These are phyloP conservation scores for Malassezia nana DNA, from an alignment of 1,284 basidiomycete genomes.

Conservation along the genomic window DNA sequence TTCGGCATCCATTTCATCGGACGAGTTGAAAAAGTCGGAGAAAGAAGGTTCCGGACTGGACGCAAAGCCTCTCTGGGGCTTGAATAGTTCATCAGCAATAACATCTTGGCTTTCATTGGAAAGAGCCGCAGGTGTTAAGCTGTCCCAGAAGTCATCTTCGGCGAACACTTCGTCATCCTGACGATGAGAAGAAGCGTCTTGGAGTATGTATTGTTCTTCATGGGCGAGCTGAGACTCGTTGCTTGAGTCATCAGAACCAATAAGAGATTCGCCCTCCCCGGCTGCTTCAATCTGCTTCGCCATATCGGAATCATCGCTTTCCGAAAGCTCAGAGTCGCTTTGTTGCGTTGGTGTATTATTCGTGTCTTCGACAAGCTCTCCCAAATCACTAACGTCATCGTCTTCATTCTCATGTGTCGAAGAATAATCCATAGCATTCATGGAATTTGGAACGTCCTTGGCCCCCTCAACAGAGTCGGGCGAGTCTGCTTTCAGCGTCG, in stretches of 20 bases:
- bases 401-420: conserved; percentile 5
- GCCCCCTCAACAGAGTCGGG: background rate
- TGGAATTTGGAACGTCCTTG: background rate
- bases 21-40: conserved; percentile 44
- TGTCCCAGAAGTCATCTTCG: conserved; percentile 18
- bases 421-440: background rate
- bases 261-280: conserved; percentile 41
- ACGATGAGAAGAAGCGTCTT: conserved; percentile 23
- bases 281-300: conserved; percentile 41
- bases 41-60: conserved; percentile 45
- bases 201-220: conserved; percentile 42
- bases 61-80: conserved; percentile 40
- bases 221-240: conserved; percentile 34
- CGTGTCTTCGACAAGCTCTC: conserved; percentile 5
- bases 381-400: conserved; percentile 9
- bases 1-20: conserved; percentile 22
- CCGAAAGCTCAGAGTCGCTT: conserved; percentile 23
- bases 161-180: conserved; percentile 19
- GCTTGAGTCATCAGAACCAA: conserved; percentile 41
- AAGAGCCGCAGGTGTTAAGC: background rate
- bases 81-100: conserved; percentile 35
- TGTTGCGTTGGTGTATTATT: background rate
- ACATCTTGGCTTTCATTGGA: background rate
- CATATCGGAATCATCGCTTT: conserved; percentile 32
- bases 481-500: background rate